phyloP scores from a whole-genome alignment of 1,139 yeast species.

The Pichiaceae sp. region DNA sequence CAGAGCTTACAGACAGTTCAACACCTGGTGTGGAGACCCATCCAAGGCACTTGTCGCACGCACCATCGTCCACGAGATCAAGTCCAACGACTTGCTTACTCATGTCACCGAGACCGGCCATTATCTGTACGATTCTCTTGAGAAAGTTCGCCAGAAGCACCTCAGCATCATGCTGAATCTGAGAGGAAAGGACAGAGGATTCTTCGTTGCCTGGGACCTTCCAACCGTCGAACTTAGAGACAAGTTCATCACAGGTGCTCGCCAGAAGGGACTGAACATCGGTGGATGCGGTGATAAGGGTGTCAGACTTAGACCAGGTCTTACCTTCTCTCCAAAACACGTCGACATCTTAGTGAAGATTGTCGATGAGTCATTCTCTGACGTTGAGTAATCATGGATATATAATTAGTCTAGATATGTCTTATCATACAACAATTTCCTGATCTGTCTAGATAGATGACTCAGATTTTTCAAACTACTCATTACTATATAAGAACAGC shows the following conservation, averaged over 20 bases:
- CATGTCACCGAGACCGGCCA: slow-evolving; percentile 51
- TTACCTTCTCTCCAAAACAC: slow-evolving; percentile 59
- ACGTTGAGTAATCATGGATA: slow-evolving; percentile 4
- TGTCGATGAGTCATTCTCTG: slow-evolving; percentile 11
- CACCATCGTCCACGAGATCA: slow-evolving; percentile 53
- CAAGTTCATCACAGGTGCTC: slow-evolving; percentile 38
- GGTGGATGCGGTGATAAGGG: slow-evolving; percentile 67
- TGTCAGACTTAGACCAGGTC: slow-evolving; percentile 63
- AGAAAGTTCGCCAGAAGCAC: slow-evolving; percentile 32
- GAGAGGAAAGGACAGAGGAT: slow-evolving; percentile 63
- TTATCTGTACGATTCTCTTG: slow-evolving; percentile 44
- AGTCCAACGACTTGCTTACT: slow-evolving; percentile 40
- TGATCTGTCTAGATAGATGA: neutral
- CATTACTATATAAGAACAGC: neutral
- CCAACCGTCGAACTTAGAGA: slow-evolving; percentile 40
- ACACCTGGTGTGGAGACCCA: slow-evolving; percentile 84
- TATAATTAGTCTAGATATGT: neutral
- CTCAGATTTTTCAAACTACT: neutral
- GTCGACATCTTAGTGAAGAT: slow-evolving; percentile 50
- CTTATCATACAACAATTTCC: too few species aligned
- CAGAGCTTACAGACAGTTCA: slow-evolving; percentile 65
- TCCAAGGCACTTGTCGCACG: slow-evolving; percentile 32
- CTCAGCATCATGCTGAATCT: slow-evolving; percentile 41
- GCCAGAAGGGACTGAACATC: slow-evolving; percentile 52
- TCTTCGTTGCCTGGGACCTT: slow-evolving; percentile 72